phyloP scores from a whole-genome alignment of 2,329 filamentous ascomycete genomes.

The Mariannaea elegans region DNA sequence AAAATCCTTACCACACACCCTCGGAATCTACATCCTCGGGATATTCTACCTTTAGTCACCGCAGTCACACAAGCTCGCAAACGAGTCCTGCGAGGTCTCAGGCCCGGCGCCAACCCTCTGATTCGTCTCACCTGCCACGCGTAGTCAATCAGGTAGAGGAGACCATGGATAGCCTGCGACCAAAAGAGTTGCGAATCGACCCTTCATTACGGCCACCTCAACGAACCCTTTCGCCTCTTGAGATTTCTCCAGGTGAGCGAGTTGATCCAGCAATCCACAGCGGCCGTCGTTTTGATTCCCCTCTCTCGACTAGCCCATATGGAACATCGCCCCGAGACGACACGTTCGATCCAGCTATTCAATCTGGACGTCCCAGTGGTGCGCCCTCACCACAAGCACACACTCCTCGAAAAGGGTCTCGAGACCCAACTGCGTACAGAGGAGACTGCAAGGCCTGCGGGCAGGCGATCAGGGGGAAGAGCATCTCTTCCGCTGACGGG shows the following conservation, averaged over 20 bases:
- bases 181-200: slow-evolving; percentile 46
- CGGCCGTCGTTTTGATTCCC: slow-evolving; percentile 26
- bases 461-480: slow-evolving; percentile 84
- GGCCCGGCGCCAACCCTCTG: slow-evolving; percentile 50
- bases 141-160: slow-evolving; percentile 66
- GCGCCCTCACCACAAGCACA: slow-evolving; percentile 23
- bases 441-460: slow-evolving; percentile 87
- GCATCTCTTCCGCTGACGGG: slow-evolving; percentile 91
- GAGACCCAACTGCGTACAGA: slow-evolving; percentile 61
- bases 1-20: slow-evolving; percentile 71
- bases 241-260: slow-evolving; percentile 35
- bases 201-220: slow-evolving; percentile 40
- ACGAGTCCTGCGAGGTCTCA: slow-evolving; percentile 53
- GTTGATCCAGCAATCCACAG: slow-evolving; percentile 36
- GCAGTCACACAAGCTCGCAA: slow-evolving; percentile 68
- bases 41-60: slow-evolving; percentile 66
- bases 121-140: slow-evolving; percentile 57
- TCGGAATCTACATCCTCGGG: slow-evolving; percentile 73
- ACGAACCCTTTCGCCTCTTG: slow-evolving; percentile 40
- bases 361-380: slow-evolving; percentile 16
- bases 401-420: slow-evolving; percentile 47
- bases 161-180: slow-evolving; percentile 52
- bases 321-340: slow-evolving; percentile 30
- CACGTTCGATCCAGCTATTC: slow-evolving; percentile 22
- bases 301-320: slow-evolving; percentile 24